A percentile compares a stretch with the other conserved stretches of the same genome.
Conservation (phyloP, 192 early-diverging fungal genomes). For the Piromyces sp. region DNA sequence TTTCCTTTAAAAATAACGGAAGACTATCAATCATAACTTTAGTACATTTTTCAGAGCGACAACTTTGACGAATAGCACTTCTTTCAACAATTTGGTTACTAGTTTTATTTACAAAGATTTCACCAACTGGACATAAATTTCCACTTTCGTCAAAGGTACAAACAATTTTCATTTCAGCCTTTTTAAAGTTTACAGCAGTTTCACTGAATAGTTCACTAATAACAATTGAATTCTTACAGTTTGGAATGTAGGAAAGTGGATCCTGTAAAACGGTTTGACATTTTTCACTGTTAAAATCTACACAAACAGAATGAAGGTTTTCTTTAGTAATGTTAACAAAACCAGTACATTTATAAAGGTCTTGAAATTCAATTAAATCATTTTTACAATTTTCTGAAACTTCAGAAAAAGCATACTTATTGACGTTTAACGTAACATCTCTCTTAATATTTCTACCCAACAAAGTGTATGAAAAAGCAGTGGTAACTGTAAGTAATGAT, state of each 20-base stretch:
- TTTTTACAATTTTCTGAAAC: neutral
- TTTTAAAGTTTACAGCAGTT: neutral
- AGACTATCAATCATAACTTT: neutral
- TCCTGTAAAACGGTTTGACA: neutral
- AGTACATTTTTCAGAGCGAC: neutral
- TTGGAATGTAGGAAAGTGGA: neutral
- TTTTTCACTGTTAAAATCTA: neutral
- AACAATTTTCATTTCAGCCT: neutral
- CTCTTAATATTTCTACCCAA: neutral
- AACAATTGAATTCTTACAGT: neutral
- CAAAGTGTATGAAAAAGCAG: neutral
- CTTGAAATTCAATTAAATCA: neutral
- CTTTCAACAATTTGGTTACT: neutral
- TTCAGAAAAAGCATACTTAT: neutral
- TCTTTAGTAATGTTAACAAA: neutral
- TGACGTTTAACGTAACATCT: neutral
- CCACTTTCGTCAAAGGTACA: neutral
- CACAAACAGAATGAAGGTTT: neutral
- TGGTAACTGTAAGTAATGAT: neutral
- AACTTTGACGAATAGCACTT: neutral
- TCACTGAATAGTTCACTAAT: neutral
- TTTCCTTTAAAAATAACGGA: neutral
- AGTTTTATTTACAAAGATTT: neutral
- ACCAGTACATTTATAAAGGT: neutral
- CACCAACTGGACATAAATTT: neutral